Evolutionary conservation across 2,329 filamentous ascomycete genomes (phyloP), one percentile per base, ranked within the genome.

Genomic region (Aspergillus sp.): DNA sequence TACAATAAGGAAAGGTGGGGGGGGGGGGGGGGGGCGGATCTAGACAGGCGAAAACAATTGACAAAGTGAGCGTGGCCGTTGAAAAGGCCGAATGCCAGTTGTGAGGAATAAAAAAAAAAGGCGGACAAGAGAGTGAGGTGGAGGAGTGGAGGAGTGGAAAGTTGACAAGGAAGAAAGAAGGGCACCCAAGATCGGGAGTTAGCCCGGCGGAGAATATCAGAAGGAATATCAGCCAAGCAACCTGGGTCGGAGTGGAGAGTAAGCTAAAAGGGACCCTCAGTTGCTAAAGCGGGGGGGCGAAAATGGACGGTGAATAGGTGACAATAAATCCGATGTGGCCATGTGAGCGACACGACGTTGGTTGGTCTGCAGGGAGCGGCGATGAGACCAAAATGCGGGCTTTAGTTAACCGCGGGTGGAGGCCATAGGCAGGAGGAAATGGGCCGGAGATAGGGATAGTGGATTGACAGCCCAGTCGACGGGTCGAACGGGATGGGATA

Each of bases 291-390:
- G 57, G 58, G 53, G 53, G 51, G 52, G 57, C 32, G 31, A 54
- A 56, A 55, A 57, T 22, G 59, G 58, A 62, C 36, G 36, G 36
- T 42, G 36, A 42, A 42, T n/a, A 42, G 36, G 36, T 42, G 16
- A 64, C 59, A 63, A 63, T 57, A 58, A 61, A 62, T 49, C 51
- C 60, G 57, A 62, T 64, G 67, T 67, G 69, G 69, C 70, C 69
- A 71, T 72, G 68, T 65, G 69, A 67, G 67, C 64, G 63, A 66
- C 60, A 58, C 58, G 32, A 58, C 59, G 58, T 36, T 57, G 55
- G 52, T 58, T 24, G 10, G 45, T 14, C 22, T 58, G 57, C 53
- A 67, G 60, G 56, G 59, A 60, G 63, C 60, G 58, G 56, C 65
- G 63, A 69, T 67, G 66, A 68, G 64, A 67, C 68, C 64, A 69